phyloP scores from a whole-genome alignment of 2,329 filamentous ascomycete species.

The Colletotrichum sp. region DNA sequence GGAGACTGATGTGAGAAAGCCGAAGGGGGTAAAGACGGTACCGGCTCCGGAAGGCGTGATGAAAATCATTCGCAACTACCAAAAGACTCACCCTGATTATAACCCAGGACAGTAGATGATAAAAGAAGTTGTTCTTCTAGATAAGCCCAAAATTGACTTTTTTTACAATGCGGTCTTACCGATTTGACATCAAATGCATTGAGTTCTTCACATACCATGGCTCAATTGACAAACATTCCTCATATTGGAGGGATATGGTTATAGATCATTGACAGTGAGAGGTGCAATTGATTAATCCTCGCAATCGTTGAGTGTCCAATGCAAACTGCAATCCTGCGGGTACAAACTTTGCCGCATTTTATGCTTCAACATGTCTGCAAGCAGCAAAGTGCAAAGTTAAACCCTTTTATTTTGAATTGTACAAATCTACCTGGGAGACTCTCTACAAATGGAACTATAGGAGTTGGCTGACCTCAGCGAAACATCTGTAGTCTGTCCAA shows the following conservation, averaged over 20 bases:
- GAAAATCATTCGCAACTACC: slow-evolving; percentile 1
- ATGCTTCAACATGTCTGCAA: neutral
- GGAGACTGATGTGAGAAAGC: neutral
- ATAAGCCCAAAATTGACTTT: neutral
- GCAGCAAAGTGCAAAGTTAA: no score
- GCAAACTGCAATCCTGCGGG: neutral
- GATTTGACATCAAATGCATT: neutral
- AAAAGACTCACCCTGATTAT: slow-evolving; percentile 2
- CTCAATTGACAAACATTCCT: no score
- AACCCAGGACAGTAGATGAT: neutral
- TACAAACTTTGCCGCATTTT: accelerated
- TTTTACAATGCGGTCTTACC: neutral
- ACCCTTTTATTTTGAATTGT: neutral
- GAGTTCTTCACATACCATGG: neutral
- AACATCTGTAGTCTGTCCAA: neutral
- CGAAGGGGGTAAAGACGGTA: neutral
- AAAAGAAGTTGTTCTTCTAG: neutral
- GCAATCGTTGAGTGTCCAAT: neutral
- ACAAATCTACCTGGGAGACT: neutral
- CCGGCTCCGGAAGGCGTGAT: neutral
- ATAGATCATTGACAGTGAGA: no score
- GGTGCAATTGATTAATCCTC: no score
- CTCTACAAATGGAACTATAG: neutral
- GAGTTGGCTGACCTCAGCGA: neutral
- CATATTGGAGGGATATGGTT: no score